Percentiles rank a stretch among this genome's conserved stretches.
phyloP scores from a whole-genome alignment of 1,284 basidiomycete genomes.

The Sporisorium exsertum region DNA sequence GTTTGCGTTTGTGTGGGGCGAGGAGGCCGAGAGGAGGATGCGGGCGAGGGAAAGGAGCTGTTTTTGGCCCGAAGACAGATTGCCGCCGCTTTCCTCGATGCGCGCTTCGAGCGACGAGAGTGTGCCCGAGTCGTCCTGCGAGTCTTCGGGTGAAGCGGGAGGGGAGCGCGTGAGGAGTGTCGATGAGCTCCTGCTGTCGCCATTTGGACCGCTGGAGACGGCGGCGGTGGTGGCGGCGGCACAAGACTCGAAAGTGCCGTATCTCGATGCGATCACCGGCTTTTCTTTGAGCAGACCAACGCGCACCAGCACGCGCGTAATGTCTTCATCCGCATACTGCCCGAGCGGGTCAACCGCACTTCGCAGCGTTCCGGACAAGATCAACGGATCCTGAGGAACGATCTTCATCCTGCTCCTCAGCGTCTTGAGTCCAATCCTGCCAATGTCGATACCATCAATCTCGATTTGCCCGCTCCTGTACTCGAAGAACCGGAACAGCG shows the following conservation, averaged over 20 bases:
- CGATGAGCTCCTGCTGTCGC: constrained; percentile 20
- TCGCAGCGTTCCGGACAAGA: constrained; percentile 69
- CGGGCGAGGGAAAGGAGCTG: constrained; percentile 68
- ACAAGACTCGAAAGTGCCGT: constrained; percentile 27
- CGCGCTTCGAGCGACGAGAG: constrained; percentile 60
- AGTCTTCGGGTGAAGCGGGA: not conserved
- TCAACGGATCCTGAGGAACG: constrained; percentile 67
- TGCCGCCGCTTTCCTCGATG: constrained; percentile 66
- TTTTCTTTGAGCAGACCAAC: constrained; percentile 62
- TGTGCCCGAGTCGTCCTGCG: constrained; percentile 37
- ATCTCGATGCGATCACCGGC: not conserved
- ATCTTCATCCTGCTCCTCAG: constrained; percentile 63
- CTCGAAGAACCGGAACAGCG: constrained; percentile 81
- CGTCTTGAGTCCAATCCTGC: constrained; percentile 71
- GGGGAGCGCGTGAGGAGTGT: constrained; percentile 4
- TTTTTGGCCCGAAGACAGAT: constrained; percentile 68
- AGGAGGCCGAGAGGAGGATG: constrained; percentile 62
- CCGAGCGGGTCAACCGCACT: constrained; percentile 68
- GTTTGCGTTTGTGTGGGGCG: constrained; percentile 14
- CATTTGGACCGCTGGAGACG: not conserved
- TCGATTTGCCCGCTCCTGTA: constrained; percentile 75
- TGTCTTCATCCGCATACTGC: constrained; percentile 61
- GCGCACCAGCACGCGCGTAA: constrained; percentile 65
- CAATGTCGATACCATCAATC: constrained; percentile 78
- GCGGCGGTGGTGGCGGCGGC: not conserved